Conservation (phyloP, 1,139 yeast genomes). For the Blastobotrys petasosporus region DNA sequence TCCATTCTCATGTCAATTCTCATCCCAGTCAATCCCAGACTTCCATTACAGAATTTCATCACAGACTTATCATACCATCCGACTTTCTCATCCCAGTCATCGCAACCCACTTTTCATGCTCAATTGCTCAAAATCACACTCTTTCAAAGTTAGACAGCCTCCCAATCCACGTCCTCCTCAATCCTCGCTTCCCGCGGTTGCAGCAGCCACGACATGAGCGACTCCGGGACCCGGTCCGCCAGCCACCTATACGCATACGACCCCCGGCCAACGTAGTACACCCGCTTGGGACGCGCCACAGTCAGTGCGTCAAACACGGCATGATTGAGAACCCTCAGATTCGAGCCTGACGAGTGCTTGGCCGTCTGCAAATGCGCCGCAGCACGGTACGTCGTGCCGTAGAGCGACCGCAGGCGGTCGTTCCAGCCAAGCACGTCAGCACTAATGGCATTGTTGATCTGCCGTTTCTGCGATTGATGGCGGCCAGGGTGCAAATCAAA, state of each 20-base stretch:
- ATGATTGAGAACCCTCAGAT: conserved; percentile 30
- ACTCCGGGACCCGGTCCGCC: conserved; percentile 32
- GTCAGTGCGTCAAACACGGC: conserved; percentile 35
- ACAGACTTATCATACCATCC: no score
- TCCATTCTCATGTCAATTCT: no score
- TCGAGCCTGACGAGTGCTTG: conserved; percentile 30
- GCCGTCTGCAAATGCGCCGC: conserved; percentile 31
- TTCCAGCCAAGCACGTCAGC: conserved; percentile 40
- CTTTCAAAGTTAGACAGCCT: conserved; percentile 18
- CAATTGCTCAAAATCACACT: no score
- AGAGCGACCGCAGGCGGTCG: conserved; percentile 33
- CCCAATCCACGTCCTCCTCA: conserved; percentile 21
- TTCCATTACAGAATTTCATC: no score
- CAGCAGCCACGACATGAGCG: conserved; percentile 32
- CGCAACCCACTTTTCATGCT: no score
- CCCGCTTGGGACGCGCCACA: conserved; percentile 28
- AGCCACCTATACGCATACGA: conserved; percentile 33
- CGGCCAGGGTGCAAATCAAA: conserved; percentile 33
- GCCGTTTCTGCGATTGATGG: conserved; percentile 23
- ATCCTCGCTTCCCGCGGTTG: conserved; percentile 21
- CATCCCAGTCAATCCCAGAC: no score
- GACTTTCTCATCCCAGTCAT: no score
- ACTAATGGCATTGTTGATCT: conserved; percentile 31
- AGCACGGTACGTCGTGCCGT: conserved; percentile 33
- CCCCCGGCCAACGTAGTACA: conserved; percentile 38